Conservation (phyloP, 805 yeast genomes). For the Wickerhamomyces bovis region DNA sequence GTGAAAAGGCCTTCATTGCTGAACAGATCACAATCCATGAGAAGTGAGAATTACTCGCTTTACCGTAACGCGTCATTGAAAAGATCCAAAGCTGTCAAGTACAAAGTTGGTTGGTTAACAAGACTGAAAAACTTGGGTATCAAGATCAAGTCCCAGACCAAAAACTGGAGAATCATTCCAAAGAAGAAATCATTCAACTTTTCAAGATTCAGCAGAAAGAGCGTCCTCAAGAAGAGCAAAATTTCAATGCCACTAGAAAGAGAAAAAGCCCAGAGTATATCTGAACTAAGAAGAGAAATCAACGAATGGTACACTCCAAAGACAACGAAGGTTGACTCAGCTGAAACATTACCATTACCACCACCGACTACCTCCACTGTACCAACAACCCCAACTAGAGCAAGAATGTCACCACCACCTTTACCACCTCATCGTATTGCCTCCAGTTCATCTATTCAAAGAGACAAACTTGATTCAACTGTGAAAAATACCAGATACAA, state of each 20-base stretch:
- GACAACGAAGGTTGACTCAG: neutral
- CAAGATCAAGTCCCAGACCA: conserved; percentile 21
- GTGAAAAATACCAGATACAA: neutral
- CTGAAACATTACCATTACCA: conserved; percentile 7
- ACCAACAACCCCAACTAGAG: neutral
- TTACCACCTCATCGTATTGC: conserved; percentile 23
- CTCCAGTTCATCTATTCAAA: conserved; percentile 13
- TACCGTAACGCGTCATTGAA: conserved; percentile 21
- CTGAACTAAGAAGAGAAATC: conserved; percentile 23
- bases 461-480: conserved; percentile 3
- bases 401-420: conserved; percentile 12
- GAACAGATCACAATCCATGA: neutral
- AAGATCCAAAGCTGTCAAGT: conserved; percentile 31
- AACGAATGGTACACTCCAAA: conserved; percentile 15
- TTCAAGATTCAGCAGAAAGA: conserved; percentile 6
- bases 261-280: conserved; percentile 18
- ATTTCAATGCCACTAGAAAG: conserved; percentile 19
- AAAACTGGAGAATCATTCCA: conserved; percentile 24
- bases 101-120: conserved; percentile 32
- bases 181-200: conserved; percentile 16
- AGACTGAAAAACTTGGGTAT: conserved; percentile 24
- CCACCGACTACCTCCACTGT: conserved; percentile 1
- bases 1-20: neutral
- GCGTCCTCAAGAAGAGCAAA: conserved; percentile 5
- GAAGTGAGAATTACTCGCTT: conserved; percentile 13